Evolutionary conservation across 2,329 filamentous ascomycete genomes (phyloP).

Genomic region (Alternaria dauci): DNA sequence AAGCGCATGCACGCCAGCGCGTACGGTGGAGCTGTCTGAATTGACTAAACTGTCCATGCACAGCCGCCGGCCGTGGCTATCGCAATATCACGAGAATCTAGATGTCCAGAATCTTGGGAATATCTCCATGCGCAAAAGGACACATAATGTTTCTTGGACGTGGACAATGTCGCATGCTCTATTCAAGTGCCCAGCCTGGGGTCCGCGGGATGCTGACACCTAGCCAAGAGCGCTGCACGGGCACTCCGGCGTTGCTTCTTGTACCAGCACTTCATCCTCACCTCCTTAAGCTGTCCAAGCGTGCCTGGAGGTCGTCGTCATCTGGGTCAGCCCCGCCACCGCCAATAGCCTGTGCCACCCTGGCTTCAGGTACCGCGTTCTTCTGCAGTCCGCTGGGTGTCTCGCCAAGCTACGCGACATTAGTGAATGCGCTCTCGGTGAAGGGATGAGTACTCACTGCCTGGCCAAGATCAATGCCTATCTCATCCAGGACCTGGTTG

Average conservation of each 20-base stretch:
- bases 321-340: slow-evolving; percentile 71
- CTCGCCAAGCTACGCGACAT: slow-evolving; percentile 76
- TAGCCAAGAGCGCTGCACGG: not conserved
- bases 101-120: not conserved
- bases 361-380: slow-evolving; percentile 73
- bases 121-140: not conserved
- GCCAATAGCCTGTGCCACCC: slow-evolving; percentile 86
- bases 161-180: not conserved
- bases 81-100: not conserved
- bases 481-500: slow-evolving; percentile 95
- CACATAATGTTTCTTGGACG: not conserved
- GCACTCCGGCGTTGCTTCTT: slow-evolving; percentile 1
- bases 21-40: slow-evolving; percentile 20
- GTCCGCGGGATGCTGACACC: not conserved
- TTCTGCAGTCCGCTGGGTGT: slow-evolving; percentile 86
- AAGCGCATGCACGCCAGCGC: slow-evolving; percentile 14
- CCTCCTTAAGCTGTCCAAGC: slow-evolving; percentile 82
- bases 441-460: slow-evolving; percentile 66
- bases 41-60: slow-evolving; percentile 8
- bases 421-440: slow-evolving; percentile 15
- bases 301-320: slow-evolving; percentile 93
- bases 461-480: slow-evolving; percentile 91
- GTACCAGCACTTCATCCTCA: slow-evolving; percentile 37
- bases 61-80: not conserved
- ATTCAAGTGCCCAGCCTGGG: not conserved